A percentile compares a stretch with the other conserved stretches of the same genome.
These are phyloP conservation scores for Metschnikowia kunwiensis DNA, from an alignment of 805 yeast genomes.

Conservation along the genomic window DNA sequence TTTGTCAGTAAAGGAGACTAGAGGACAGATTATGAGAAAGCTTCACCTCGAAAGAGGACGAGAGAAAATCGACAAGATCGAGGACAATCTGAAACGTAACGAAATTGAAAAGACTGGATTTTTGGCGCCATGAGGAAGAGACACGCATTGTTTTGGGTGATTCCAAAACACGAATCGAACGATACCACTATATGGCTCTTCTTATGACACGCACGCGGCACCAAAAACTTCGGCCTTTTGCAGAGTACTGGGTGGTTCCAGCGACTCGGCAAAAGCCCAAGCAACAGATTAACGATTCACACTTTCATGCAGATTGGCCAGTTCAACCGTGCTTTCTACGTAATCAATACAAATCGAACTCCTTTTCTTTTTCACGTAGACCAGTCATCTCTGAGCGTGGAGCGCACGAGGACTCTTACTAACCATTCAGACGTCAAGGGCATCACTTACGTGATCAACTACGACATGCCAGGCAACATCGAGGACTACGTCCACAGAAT, in stretches of 20 bases:
- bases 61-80: slow-evolving; percentile 9
- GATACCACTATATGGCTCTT: slow-evolving; percentile 1
- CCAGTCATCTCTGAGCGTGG: slow-evolving; percentile 10
- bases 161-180: neutral
- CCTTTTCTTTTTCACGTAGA: slow-evolving; percentile 18
- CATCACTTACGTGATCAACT: slow-evolving; percentile 88
- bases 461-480: slow-evolving; percentile 96
- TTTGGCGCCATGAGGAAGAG: slow-evolving; percentile 14
- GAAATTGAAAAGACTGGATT: slow-evolving; percentile 11
- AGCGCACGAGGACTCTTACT: slow-evolving; percentile 20
- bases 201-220: slow-evolving; percentile 11
- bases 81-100: slow-evolving; percentile 13
- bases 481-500: slow-evolving; percentile 99
- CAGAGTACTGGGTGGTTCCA: slow-evolving; percentile 10
- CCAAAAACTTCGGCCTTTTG: neutral
- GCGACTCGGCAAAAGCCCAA: slow-evolving; percentile 1
- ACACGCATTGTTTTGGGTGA: slow-evolving; percentile 1
- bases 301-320: slow-evolving; percentile 14
- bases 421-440: slow-evolving; percentile 87
- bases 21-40: slow-evolving; percentile 16
- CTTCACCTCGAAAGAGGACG: slow-evolving; percentile 14
- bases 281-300: slow-evolving; percentile 10
- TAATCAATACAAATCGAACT: slow-evolving; percentile 24
- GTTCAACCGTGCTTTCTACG: slow-evolving; percentile 18
- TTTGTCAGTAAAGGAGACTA: slow-evolving; percentile 17